phyloP scores from a whole-genome alignment of 331 rosid genomes.

The Prunus yedoensis region DNA sequence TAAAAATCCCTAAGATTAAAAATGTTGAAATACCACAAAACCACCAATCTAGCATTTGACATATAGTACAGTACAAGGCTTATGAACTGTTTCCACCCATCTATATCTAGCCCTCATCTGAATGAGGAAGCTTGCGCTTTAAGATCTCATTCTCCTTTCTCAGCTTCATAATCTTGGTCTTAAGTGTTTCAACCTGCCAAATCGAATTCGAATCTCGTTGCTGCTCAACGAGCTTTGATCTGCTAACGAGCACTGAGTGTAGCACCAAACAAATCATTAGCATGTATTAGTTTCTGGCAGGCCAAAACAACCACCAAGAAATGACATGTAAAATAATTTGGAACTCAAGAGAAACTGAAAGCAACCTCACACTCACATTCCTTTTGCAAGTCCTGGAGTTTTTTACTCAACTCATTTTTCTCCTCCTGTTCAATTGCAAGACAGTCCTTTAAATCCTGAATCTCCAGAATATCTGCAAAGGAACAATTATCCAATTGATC shows the following conservation, averaged over 20 bases:
- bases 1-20: too few species aligned
- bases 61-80: too few species aligned
- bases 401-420: constrained; percentile 49
- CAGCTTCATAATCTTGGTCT: constrained; percentile 55
- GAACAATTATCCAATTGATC: constrained; percentile 8
- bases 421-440: constrained; percentile 75
- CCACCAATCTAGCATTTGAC: too few species aligned
- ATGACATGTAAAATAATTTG: neutral
- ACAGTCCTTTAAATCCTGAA: constrained; percentile 72
- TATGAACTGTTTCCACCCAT: neutral
- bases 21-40: too few species aligned
- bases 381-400: constrained; percentile 56
- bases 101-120: constrained; percentile 25
- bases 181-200: constrained; percentile 57
- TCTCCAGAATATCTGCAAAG: constrained; percentile 52
- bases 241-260: constrained; percentile 56
- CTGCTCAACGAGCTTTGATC: constrained; percentile 49
- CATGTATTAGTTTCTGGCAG: neutral
- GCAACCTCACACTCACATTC: constrained; percentile 48
- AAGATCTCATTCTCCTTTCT: constrained; percentile 60
- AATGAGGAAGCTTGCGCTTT: constrained; percentile 38
- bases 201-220: constrained; percentile 48
- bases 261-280: neutral
- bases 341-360: constrained; percentile 8
- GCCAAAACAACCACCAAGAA: neutral